Evolutionary conservation across 768 basidiomycete genomes (phyloP), one percentile per base, ranked within the genome.

Genomic region (Termitomyces sp.): DNA sequence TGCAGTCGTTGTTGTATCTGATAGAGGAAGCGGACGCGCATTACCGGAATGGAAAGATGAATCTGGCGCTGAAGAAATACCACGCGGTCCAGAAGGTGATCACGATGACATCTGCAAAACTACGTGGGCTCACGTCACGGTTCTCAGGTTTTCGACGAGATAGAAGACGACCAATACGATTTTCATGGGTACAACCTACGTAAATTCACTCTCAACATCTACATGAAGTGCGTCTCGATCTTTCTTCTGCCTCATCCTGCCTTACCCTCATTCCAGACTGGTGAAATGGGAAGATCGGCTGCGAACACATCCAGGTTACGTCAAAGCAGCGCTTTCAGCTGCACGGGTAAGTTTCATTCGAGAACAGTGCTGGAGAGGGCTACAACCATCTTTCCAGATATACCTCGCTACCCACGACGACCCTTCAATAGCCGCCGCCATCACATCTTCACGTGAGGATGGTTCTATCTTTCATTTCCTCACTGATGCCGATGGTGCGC

Each of bases 111-210:
- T 18, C 24, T 20, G 0, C 8, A 4, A 51, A n/a, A 22, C 44
- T 26, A 24, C 24, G 22, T n/a, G 5, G 13, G n/a, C 54, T 56
- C 29, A 60, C 29, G 34, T 45, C 24, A 53, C 46, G 0, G 33
- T 3, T 12, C n/a, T 33, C 59, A 92, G 91, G 74, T 87, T 16
- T 98, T 96, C 69, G 81, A 87, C 54, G 89, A 90, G 53, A 82
- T 90, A 62, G 93, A 97, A 62, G 94, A 98, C 63, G 95, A 97
- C 66, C 94, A 98, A 72, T 98, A 89, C 64, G 97, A 99, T 71
- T 99, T 99, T 79, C 97, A 99, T 69, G 85, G 89, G 7, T 99
- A 98, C 70, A 92, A 92, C 62, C 63, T 98, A 63, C 86, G 97
- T 54, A 94, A 91, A 64, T 90, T 87, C 65, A 96, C 90, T 8